Evolutionary conservation across 108 stramenopile genomes (phyloP), one percentile per base, ranked within the genome.

Genomic region (Nannochloropsis gaditana): DNA sequence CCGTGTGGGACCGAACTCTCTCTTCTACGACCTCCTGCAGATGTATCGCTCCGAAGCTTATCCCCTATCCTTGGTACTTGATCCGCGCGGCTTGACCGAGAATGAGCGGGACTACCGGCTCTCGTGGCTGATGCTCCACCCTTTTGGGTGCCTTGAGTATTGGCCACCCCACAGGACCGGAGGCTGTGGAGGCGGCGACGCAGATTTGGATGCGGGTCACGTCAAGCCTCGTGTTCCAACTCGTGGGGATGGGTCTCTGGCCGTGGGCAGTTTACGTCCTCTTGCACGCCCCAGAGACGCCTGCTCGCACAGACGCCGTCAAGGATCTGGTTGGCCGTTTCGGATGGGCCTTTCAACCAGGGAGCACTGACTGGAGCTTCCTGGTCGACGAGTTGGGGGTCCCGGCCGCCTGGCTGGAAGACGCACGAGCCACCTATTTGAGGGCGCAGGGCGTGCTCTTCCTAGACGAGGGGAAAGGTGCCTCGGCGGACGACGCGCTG

Each of bases 261-360:
- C 50, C 86, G 85, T 88, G 87, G 87, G 87, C 87, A 11, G 86
- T 86, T 15, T 88, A 86, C 83, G 85, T 87, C 17, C 15, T 82
- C 44, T 21, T 87, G 43, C 84, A 84, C 9, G 83, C 11, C 19
- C 84, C 82, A 84, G 87, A 84, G 10, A 82, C 79, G 83, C 10
- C 45, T 11, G 87, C 41, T 9, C 45, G 87, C 19, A 42, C 81
- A 42, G 42, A 5, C 42, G 86, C 82, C 41, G 86, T 82, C 10
- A 82, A 83, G 44, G 87, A 87, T 21, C 83, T 87, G 21, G 85
- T 87, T 42, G 81, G 85, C 19, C 82, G 87, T 42, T 85, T 85
- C 43, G 87, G 87, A 9, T 83, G 59, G 15, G 82, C 31, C 41
- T 17, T 47, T 81, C 10, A 79, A 21, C 73, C 4, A 21, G 86